Evolutionary conservation across 139 green algal genomes (phyloP).

Genomic region (Yamagishiella unicocca): DNA sequence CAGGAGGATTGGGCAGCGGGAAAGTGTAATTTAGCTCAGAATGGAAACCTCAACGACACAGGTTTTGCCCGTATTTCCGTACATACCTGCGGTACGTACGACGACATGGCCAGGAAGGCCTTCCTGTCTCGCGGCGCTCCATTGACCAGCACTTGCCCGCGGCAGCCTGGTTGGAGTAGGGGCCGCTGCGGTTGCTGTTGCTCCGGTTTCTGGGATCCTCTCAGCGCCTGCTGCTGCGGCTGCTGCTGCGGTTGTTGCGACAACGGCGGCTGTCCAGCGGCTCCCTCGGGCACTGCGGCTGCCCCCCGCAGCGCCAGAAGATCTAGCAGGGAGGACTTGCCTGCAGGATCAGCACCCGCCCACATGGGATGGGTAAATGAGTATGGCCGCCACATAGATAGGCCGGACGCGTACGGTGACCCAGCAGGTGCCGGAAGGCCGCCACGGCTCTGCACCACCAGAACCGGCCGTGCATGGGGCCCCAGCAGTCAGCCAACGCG

Average conservation of each 20-base stretch:
- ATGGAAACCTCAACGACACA: too few species aligned
- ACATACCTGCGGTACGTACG: slow-evolving; percentile 65
- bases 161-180: neutral
- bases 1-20: too few species aligned
- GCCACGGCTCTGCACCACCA: too few species aligned
- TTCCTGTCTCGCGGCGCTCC: neutral
- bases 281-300: neutral
- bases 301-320: slow-evolving; percentile 56
- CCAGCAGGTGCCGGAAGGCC: too few species aligned
- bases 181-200: neutral
- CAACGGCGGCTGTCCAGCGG: too few species aligned
- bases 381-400: too few species aligned
- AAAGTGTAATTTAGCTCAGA: too few species aligned
- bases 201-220: neutral
- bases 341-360: slow-evolving; percentile 45
- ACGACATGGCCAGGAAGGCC: slow-evolving; percentile 39
- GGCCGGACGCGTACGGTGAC: too few species aligned
- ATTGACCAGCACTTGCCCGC: slow-evolving; percentile 54
- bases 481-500: too few species aligned
- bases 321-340: slow-evolving; percentile 74
- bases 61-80: neutral
- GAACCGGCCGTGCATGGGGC: too few species aligned
- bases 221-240: neutral
- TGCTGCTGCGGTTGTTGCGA: neutral
- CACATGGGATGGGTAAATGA: too few species aligned